phyloP scores from a whole-genome alignment of 768 basidiomycete genomes.

The Mycena floridula region DNA sequence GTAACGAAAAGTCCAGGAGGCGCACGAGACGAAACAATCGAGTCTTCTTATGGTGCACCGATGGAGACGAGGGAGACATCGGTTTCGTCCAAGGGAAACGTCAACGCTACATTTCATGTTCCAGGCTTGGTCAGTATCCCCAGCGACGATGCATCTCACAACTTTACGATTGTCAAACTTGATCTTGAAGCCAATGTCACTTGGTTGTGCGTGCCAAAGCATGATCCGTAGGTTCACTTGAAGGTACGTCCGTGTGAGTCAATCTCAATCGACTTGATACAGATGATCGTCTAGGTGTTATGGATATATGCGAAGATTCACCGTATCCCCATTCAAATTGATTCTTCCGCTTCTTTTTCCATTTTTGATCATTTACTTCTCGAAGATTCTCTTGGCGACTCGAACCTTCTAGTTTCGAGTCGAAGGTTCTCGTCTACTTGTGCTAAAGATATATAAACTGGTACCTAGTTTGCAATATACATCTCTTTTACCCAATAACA shows the following conservation, averaged over 20 bases:
- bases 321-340: too few species aligned
- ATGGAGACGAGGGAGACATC: slow-evolving; percentile 14
- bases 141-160: slow-evolving; percentile 32
- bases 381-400: too few species aligned
- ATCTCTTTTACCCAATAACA: too few species aligned
- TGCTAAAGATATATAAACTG: too few species aligned
- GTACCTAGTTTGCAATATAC: too few species aligned
- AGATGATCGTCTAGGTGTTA: slow-evolving; percentile 25
- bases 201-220: slow-evolving; percentile 37
- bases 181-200: slow-evolving; percentile 30
- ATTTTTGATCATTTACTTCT: too few species aligned
- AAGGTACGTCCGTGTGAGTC: slow-evolving; percentile 19
- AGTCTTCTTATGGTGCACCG: not conserved
- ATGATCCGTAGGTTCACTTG: slow-evolving; percentile 30
- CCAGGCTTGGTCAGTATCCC: slow-evolving; percentile 37
- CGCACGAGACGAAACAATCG: not conserved
- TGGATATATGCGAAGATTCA: too few species aligned
- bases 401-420: too few species aligned
- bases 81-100: slow-evolving; percentile 30
- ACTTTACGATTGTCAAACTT: slow-evolving; percentile 33
- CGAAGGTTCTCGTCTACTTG: too few species aligned
- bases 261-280: not conserved
- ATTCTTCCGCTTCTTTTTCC: too few species aligned
- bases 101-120: slow-evolving; percentile 34
- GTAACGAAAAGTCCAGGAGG: not conserved